Evolutionary conservation across 2,329 filamentous ascomycete species (phyloP).

Genomic region (Colletotrichum scovillei): DNA sequence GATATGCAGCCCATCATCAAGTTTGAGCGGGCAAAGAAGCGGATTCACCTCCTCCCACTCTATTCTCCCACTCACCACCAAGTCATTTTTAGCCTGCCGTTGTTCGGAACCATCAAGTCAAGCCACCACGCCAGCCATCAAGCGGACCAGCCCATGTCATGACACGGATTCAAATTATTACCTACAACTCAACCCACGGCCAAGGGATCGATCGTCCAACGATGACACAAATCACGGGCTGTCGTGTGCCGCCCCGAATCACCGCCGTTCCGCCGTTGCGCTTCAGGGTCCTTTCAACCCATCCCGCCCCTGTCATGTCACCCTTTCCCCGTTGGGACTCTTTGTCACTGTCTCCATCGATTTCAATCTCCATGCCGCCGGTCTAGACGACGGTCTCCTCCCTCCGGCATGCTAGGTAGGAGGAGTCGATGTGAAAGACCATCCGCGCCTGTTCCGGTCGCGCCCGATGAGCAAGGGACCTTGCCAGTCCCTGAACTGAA

Average conservation of each 20-base stretch:
- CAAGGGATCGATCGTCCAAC: not conserved
- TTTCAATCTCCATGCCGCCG: constrained; percentile 16
- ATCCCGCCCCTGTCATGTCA: not conserved
- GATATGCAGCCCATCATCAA: not conserved
- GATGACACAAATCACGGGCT: not conserved
- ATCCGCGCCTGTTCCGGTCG: constrained; percentile 1
- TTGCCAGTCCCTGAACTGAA: constrained; percentile 6
- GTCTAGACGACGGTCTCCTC: not conserved
- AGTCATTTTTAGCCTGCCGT: not conserved
- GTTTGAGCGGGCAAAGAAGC: constrained; percentile 9
- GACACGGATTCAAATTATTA: not conserved
- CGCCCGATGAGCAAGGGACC: constrained; percentile 8
- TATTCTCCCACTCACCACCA: not conserved
- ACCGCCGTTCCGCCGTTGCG: constrained; percentile 4
- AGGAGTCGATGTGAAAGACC: not conserved
- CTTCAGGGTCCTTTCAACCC: not conserved
- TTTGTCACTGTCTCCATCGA: not conserved
- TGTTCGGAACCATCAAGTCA: not conserved
- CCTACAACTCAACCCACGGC: not conserved
- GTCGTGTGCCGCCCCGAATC: not conserved
- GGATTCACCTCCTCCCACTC: not conserved
- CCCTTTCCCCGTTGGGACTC: not conserved
- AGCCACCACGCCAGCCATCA: not conserved
- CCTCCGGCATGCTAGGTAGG: constrained; percentile 12
- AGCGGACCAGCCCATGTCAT: not conserved